Evolutionary conservation across 2,329 filamentous ascomycete genomes (phyloP).

Genomic region (Myotisia sp.): DNA sequence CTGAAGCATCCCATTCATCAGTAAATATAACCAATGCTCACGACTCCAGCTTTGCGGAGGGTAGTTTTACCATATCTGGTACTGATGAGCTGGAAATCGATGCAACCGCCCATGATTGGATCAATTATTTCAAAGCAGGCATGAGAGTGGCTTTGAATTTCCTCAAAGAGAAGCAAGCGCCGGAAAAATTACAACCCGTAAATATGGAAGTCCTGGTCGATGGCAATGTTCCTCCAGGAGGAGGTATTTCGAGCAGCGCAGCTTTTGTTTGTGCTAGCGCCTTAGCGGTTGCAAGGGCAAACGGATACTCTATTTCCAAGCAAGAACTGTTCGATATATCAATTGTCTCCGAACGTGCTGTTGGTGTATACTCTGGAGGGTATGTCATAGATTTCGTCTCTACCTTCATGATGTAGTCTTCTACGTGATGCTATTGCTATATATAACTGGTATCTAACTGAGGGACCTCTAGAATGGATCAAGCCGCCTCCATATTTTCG

Average conservation of each 20-base stretch:
- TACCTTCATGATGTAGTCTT: not conserved
- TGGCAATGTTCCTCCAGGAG: constrained; percentile 80
- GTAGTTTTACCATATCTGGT: constrained; percentile 56
- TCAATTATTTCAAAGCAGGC: constrained; percentile 96
- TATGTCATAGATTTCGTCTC: constrained; percentile 30
- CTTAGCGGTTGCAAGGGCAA: constrained; percentile 73
- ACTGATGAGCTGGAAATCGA: constrained; percentile 63
- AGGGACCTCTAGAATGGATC: constrained; percentile 70
- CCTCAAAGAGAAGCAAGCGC: constrained; percentile 51
- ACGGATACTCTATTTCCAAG: constrained; percentile 74
- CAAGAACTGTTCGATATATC: constrained; percentile 83
- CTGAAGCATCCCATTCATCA: constrained; percentile 37
- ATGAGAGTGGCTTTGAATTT: constrained; percentile 67
- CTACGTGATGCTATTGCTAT: not conserved
- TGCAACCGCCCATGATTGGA: constrained; percentile 76
- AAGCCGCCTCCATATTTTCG: constrained; percentile 89
- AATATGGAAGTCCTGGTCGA: constrained; percentile 84
- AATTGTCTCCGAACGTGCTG: constrained; percentile 83
- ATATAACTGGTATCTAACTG: too few relatives aligned
- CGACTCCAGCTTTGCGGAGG: constrained; percentile 58
- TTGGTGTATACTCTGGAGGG: constrained; percentile 94
- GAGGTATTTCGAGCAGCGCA: constrained; percentile 83
- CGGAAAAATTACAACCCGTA: constrained; percentile 48
- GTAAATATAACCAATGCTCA: constrained; percentile 71
- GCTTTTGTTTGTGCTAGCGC: constrained; percentile 86